Evolutionary conservation across 495 filamentous ascomycete species (phyloP).

Genomic region (Melanomma pulvis-pyrius): DNA sequence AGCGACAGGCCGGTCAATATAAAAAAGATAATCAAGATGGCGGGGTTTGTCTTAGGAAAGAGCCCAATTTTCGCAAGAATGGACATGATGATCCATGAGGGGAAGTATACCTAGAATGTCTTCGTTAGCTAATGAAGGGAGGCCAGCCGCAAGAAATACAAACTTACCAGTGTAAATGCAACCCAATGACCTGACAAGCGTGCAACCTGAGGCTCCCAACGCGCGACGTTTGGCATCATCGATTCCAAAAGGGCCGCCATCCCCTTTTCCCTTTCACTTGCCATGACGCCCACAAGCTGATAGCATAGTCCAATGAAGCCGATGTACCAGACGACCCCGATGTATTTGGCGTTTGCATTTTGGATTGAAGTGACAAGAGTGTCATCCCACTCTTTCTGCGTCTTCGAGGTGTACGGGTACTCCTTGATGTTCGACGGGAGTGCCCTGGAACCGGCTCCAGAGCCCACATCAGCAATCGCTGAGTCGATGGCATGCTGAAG

Average conservation of each 20-base stretch:
- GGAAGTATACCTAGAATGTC: constrained; percentile 57
- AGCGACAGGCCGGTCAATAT: constrained; percentile 67
- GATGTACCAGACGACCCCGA: constrained; percentile 66
- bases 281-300: constrained; percentile 75
- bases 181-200: constrained; percentile 68
- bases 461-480: constrained; percentile 61
- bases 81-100: constrained; percentile 70
- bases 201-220: constrained; percentile 69
- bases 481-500: constrained; percentile 73
- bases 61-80: constrained; percentile 63
- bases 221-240: constrained; percentile 70
- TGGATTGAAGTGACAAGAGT: constrained; percentile 65
- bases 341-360: constrained; percentile 60
- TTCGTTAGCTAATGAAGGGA: not conserved
- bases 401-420: constrained; percentile 71
- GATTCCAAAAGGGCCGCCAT: constrained; percentile 80
- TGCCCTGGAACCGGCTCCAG: constrained; percentile 19
- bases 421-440: constrained; percentile 55
- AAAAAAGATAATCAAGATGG: constrained; percentile 64
- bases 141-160: constrained; percentile 32
- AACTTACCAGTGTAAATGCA: constrained; percentile 39
- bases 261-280: constrained; percentile 74
- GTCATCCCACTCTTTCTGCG: constrained; percentile 61
- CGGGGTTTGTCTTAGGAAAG: constrained; percentile 62
- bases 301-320: constrained; percentile 72